Evolutionary conservation across 257 asterid genomes (phyloP).

Genomic region (Solanum pinnatisectum): DNA sequence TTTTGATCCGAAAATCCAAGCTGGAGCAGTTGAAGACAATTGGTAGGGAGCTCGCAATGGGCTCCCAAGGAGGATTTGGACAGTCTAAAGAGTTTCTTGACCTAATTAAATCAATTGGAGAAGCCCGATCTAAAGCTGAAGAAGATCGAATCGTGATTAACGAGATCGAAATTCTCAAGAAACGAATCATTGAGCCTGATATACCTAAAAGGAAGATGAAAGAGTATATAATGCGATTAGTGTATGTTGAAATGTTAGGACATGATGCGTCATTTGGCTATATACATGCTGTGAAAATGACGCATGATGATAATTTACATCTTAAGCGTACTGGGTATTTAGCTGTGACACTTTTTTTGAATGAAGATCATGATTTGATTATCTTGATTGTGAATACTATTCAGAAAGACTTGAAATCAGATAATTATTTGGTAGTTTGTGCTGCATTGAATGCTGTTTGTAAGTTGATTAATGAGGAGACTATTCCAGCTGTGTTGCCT

Average conservation of each 20-base stretch:
- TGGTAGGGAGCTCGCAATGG: conserved; percentile 98
- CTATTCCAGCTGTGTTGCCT: conserved; percentile 91
- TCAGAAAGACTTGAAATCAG: conserved; percentile 95
- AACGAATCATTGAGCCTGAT: conserved; percentile 59
- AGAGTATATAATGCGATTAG: conserved; percentile 73
- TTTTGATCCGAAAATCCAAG: conserved; percentile 5
- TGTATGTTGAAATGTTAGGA: conserved; percentile 92
- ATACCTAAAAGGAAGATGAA: conserved; percentile 83
- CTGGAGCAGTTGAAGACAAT: conserved; percentile 93
- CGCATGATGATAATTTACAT: conserved; percentile 75
- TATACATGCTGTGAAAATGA: conserved; percentile 96
- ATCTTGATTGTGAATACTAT: conserved; percentile 91
- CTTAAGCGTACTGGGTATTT: conserved; percentile 80
- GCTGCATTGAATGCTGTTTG: conserved; percentile 90
- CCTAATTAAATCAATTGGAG: conserved; percentile 92
- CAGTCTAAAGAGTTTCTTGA: conserved; percentile 90
- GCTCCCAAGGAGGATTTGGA: conserved; percentile 87
- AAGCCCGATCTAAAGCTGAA: conserved; percentile 94
- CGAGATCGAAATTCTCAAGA: conserved; percentile 80
- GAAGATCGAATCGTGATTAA: conserved; percentile 87
- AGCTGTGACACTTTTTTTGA: conserved; percentile 81
- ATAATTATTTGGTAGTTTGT: conserved; percentile 75
- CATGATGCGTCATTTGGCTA: conserved; percentile 95
- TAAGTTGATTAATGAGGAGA: conserved; percentile 91
- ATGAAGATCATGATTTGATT: conserved; percentile 93